A percentile compares a stretch with the other conserved stretches of the same genome.
These are phyloP conservation scores for Penicillium waksmanii DNA, from an alignment of 495 filamentous ascomycete species.

Conservation along the genomic window DNA sequence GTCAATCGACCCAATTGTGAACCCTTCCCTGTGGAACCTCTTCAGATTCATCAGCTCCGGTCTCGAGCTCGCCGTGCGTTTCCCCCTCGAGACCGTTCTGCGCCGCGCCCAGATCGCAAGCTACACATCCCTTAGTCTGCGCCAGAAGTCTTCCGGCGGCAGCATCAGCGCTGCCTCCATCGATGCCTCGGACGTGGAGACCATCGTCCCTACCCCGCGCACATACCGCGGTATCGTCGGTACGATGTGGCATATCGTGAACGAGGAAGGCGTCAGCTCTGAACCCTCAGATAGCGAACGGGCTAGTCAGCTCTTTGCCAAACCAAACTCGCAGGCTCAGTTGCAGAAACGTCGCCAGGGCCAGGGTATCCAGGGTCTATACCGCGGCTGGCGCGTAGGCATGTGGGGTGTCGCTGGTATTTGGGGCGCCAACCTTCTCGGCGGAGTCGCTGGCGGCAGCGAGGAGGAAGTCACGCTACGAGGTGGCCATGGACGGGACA, in stretches of 20 bases:
- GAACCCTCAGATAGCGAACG: conserved; percentile 36
- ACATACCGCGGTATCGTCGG: conserved; percentile 79
- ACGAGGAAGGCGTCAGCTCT: conserved; percentile 72
- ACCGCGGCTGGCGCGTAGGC: conserved; percentile 91
- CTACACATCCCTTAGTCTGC: conserved; percentile 49
- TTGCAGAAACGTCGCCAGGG: conserved; percentile 61
- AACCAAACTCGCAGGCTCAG: conserved; percentile 32
- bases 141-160: conserved; percentile 59
- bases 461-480: conserved; percentile 41
- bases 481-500: conserved; percentile 32
- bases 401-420: conserved; percentile 94
- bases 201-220: conserved; percentile 65
- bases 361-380: conserved; percentile 83
- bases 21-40: conserved; percentile 77
- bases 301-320: conserved; percentile 39
- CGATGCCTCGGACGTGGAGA: conserved; percentile 59
- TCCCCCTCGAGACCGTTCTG: conserved; percentile 90
- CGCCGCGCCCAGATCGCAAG: conserved; percentile 82
- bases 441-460: conserved; percentile 43
- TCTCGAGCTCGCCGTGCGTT: conserved; percentile 78
- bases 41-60: conserved; percentile 75
- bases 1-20: conserved; percentile 77
- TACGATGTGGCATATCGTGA: conserved; percentile 84
- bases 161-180: conserved; percentile 40
- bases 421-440: conserved; percentile 71